Base-by-base conservation (phyloP, 768 basidiomycete genomes). In the Mrakia hoshinonis region DNA sequence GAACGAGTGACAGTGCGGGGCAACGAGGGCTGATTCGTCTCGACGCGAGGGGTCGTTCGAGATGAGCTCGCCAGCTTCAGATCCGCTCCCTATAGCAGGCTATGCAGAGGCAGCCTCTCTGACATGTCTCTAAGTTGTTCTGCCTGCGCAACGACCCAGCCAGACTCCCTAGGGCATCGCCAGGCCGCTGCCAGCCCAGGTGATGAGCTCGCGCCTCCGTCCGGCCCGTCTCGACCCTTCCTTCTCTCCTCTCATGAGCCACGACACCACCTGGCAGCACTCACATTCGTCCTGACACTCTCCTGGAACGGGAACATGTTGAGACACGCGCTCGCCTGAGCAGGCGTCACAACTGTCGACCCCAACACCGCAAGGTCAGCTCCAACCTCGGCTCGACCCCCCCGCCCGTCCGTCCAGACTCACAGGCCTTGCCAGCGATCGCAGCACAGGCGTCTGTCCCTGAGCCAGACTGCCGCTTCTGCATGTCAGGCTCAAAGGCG, bases 241-340 rank as follows among this genome's bases (percentile, higher is more conserved):
- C 15, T 20, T 18, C 6, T n/a, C 58, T 60, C 54, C 58, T 61
- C 34, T 39, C 6, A 9, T 4, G 26, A 3, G 6, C 36, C 22
- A 36, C 10, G 5, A 31, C 55, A 60, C n/a, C n/a, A n/a, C n/a
- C n/a, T n/a, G 10, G 10, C 12, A 38, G 34, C 58, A 39, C 58
- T 38, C 58, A 85, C 83, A 77, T 85, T 85, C 74, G 84, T 82
- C 46, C 83, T 81, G 18, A 85, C 76, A n/a, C 83, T 85, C 75
- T 85, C 84, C 72, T 84, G 84, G 79, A 85, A 85, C 0, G 84
- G 83, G 75, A 85, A 85, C 15, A 84, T 82, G 77, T 83, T 85
- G 75, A 84, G 78, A 75, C 86, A 87, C 0, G 86, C 84, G 48
- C 87, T 79, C 22, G 83, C 85, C 72, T 85, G 83, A 2, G 83